phyloP scores from a whole-genome alignment of 2,329 filamentous ascomycete species.

The Elsinoe ampelina region DNA sequence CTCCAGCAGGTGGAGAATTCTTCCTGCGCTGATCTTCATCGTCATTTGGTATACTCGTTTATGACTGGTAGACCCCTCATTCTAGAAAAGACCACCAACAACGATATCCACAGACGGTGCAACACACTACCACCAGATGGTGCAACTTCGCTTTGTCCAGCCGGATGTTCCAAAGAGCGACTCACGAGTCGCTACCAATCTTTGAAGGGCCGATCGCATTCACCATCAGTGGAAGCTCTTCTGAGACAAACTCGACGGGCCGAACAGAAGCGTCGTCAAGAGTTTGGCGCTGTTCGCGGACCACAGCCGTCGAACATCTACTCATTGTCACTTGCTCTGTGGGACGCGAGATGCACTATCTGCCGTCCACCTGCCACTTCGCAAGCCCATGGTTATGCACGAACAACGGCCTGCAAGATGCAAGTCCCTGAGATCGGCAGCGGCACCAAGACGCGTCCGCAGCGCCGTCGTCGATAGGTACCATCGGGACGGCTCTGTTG shows the following conservation, averaged over 20 bases:
- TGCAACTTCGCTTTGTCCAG: neutral
- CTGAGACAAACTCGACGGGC: neutral
- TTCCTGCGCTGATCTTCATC: conserved; percentile 1
- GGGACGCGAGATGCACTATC: neutral
- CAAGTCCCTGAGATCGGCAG: conserved; percentile 9
- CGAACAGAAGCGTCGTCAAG: neutral
- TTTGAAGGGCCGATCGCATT: neutral
- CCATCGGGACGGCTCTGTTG: neutral
- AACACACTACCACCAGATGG: neutral
- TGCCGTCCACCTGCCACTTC: neutral
- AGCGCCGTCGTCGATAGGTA: conserved; percentile 1
- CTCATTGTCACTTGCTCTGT: too few relatives aligned
- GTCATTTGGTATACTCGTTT: neutral
- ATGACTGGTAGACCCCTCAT: neutral
- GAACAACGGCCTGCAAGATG: neutral
- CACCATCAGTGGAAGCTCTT: neutral
- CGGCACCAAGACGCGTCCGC: conserved; percentile 4
- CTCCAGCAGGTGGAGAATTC: neutral
- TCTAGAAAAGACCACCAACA: conserved; percentile 9
- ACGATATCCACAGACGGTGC: neutral
- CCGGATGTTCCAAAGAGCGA: neutral
- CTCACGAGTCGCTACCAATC: neutral
- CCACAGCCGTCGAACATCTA: too few relatives aligned
- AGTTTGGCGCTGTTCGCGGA: neutral
- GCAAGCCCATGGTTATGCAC: too few relatives aligned